phyloP scores from a whole-genome alignment of 257 asterid genomes.

The Nicotiana tomentosiformis region DNA sequence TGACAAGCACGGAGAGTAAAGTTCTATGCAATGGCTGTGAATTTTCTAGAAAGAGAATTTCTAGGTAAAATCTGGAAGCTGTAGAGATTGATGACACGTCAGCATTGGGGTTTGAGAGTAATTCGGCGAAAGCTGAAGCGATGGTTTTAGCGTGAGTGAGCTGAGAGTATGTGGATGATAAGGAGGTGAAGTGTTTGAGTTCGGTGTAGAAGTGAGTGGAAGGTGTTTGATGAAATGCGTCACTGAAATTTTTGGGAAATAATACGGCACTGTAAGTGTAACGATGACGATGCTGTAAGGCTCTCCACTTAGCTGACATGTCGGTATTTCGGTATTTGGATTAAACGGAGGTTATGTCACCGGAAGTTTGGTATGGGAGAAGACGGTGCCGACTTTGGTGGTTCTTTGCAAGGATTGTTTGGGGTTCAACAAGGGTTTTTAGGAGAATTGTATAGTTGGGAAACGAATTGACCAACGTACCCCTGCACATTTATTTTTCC shows the following conservation, averaged over 20 bases:
- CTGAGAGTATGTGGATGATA: conserved; percentile 79
- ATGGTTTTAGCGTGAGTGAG: conserved; percentile 69
- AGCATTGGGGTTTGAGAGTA: conserved; percentile 41
- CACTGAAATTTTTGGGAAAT: conserved; percentile 57
- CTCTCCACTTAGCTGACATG: conserved; percentile 96
- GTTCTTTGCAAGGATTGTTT: background rate
- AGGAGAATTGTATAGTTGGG: background rate
- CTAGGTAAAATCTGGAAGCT: conserved; percentile 57
- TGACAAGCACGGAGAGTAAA: conserved; percentile 59
- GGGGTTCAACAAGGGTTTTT: background rate
- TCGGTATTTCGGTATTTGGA: background rate
- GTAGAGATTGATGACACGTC: conserved; percentile 32
- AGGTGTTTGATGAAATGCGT: conserved; percentile 58
- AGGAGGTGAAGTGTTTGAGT: conserved; percentile 51
- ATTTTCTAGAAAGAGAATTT: conserved; percentile 72
- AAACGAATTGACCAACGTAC: background rate
- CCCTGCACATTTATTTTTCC: background rate
- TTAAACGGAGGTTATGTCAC: no score
- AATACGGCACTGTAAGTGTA: conserved; percentile 71
- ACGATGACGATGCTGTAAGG: conserved; percentile 95
- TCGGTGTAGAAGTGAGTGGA: conserved; percentile 41
- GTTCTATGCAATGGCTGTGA: conserved; percentile 80
- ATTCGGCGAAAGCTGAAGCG: conserved; percentile 45
- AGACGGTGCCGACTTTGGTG: background rate
- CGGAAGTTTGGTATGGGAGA: background rate